Conservation (phyloP, 257 asterid species). For the Jacaranda mimosifolia region DNA sequence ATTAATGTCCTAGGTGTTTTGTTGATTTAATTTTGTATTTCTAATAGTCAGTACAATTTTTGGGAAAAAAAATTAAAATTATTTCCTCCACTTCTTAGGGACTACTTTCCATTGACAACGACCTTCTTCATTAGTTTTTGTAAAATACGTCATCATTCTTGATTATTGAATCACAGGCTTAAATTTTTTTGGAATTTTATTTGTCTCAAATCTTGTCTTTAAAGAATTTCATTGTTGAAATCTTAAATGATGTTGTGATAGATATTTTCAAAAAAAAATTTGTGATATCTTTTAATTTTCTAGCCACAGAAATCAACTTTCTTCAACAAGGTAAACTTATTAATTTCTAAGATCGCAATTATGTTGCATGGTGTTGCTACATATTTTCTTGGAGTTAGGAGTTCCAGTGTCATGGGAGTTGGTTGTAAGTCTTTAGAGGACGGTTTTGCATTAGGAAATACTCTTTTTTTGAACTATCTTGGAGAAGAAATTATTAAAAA, state of each 20-base stretch:
- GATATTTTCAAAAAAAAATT: background rate
- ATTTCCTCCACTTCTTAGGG: background rate
- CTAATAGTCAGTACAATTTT: background rate
- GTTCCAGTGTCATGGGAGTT: no score
- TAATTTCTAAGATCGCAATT: background rate
- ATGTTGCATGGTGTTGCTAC: background rate
- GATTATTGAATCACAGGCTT: slow-evolving; percentile 1
- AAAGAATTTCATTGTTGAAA: background rate
- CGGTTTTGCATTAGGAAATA: background rate
- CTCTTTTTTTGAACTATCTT: background rate
- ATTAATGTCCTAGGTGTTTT: background rate
- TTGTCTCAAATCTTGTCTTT: background rate
- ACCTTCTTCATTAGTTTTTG: slow-evolving; percentile 4
- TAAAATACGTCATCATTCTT: background rate
- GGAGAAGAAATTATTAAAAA: background rate
- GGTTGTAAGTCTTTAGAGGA: background rate
- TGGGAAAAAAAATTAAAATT: no score
- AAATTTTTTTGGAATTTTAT: no score
- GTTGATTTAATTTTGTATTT: slow-evolving; percentile 3
- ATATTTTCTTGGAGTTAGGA: background rate
- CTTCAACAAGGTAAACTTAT: background rate
- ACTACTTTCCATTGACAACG: background rate
- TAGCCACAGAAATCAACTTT: background rate
- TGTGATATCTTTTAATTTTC: background rate
- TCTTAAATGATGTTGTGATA: background rate